Base-by-base conservation (phyloP, 805 yeast genomes). In the Wickerhamomyces alni region DNA sequence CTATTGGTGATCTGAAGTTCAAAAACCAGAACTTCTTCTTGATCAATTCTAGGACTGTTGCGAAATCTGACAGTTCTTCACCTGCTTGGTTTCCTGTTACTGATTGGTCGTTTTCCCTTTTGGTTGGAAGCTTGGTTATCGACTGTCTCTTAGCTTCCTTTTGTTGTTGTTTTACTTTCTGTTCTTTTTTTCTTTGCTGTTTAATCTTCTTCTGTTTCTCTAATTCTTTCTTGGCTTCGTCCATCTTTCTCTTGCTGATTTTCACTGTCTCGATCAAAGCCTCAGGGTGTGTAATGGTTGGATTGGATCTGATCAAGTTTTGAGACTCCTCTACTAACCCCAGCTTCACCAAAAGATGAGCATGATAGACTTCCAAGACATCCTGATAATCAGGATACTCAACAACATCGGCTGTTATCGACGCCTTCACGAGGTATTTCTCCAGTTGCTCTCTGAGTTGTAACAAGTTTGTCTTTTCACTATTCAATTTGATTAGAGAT, bases 401-500 rank as follows among this genome's bases (percentile, higher is more conserved):
- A 3, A 16, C 30, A 8, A 39, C 41, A 11, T 28, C 24, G 30
- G 41, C 32, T 15, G n/a, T 13, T 4, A 39, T 31, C 2, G 50
- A 39, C 1, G 40, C 37, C 18, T 44, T 35, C 8, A 48, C 47
- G 17, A 55, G 15, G 32, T 54, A 55, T 6, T 46, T 3, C n/a
- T 55, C 58, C 7, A 52, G 30, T 18, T 43, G 43, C 11, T 41
- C 39, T 38, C 55, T 47, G 8, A 55, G 30, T 15, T 35, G n/a
- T 0, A 4, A 9, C 9, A 54, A 15, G 38, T 53, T 52, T 1
- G 44, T 39, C 16, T 43, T 37, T 2, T 30, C 35, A 27, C 46
- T 49, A 38, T 53, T 54, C 39, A 54, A 16, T 34, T 53, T 51
- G 33, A 56, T 54, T 35, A 54, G 26, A 5, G 47, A 24, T 13